Conservation (phyloP, 1,139 yeast species). For the Saccharomyces hybrid region DNA sequence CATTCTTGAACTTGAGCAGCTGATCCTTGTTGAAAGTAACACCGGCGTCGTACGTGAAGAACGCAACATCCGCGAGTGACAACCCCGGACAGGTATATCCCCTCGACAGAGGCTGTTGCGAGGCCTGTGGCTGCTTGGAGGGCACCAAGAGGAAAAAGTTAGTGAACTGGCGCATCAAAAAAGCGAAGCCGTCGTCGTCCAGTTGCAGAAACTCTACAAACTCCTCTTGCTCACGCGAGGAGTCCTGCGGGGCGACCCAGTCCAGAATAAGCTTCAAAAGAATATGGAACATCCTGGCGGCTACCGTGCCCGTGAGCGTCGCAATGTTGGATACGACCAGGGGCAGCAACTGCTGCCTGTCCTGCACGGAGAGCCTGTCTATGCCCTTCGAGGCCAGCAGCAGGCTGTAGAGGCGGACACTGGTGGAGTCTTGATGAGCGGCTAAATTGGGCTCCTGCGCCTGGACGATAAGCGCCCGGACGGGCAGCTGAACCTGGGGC, state of each 20-base stretch:
- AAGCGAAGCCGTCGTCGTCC: conserved; percentile 34
- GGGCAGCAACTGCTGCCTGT: conserved; percentile 40
- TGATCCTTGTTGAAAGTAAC: conserved; percentile 47
- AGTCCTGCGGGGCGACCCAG: conserved; percentile 47
- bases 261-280: conserved; percentile 47
- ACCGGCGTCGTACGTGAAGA: conserved; percentile 64
- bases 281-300: conserved; percentile 57
- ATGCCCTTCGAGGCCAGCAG: conserved; percentile 61
- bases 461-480: conserved; percentile 53
- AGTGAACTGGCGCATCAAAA: conserved; percentile 42
- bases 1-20: conserved; percentile 42
- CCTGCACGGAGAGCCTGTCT: conserved; percentile 40
- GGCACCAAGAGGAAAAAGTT: conserved; percentile 55
- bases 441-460: conserved; percentile 48
- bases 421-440: conserved; percentile 39
- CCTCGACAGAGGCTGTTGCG: conserved; percentile 11
- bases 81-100: conserved; percentile 56
- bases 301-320: conserved; percentile 32
- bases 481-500: conserved; percentile 51
- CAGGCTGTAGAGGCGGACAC: conserved; percentile 59
- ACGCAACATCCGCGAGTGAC: conserved; percentile 45
- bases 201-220: conserved; percentile 33
- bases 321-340: conserved; percentile 43
- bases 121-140: conserved; percentile 30
- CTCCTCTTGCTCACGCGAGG: conserved; percentile 38